These are phyloP conservation scores for Citrus reticulata DNA, from an alignment of 345 rosid species.

Conservation along the genomic window DNA sequence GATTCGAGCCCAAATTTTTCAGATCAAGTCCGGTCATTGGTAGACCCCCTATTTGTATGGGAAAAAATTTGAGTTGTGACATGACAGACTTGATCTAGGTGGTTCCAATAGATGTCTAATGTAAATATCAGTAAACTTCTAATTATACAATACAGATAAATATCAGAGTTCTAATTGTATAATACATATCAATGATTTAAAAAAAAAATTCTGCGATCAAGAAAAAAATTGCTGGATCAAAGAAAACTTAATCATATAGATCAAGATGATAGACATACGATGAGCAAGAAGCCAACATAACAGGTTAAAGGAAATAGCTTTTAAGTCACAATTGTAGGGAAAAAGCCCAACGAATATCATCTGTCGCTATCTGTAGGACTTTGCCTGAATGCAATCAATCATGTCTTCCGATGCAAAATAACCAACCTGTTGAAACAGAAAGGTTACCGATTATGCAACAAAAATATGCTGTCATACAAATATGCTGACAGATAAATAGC, in stretches of 20 bases:
- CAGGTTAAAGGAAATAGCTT: neutral
- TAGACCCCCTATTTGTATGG: too few relatives aligned
- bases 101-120: too few relatives aligned
- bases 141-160: too few relatives aligned
- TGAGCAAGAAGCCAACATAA: neutral
- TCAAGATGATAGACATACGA: neutral
- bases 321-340: neutral
- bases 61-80: too few relatives aligned
- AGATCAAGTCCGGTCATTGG: too few relatives aligned
- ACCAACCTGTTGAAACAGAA: neutral
- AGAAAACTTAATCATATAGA: neutral
- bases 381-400: neutral
- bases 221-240: too few relatives aligned
- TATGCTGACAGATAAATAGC: neutral
- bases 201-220: too few relatives aligned
- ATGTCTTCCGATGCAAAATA: neutral
- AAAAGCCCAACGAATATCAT: neutral
- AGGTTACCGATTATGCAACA: neutral
- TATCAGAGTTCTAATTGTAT: too few relatives aligned
- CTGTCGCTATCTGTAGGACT: neutral
- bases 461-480: neutral
- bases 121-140: too few relatives aligned
- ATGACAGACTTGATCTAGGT: too few relatives aligned
- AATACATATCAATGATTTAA: too few relatives aligned
- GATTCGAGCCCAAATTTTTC: too few relatives aligned